Percentiles rank a stretch among this genome's conserved stretches.
These are phyloP conservation scores for Obba rivulosa DNA, from an alignment of 768 basidiomycete species.

Conservation along the genomic window DNA sequence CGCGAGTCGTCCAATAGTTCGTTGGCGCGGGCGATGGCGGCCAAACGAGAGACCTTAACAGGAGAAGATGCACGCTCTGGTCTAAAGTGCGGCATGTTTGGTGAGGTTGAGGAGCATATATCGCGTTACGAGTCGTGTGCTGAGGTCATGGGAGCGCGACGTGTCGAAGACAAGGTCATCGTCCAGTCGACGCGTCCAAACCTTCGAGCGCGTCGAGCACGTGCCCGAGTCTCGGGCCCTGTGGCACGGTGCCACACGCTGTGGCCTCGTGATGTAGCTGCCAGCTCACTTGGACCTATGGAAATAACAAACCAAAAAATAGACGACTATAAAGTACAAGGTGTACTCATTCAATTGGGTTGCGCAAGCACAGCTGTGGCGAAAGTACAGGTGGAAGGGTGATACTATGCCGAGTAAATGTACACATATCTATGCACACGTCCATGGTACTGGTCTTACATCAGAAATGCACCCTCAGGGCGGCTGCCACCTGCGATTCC, in stretches of 20 bases:
- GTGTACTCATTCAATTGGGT: no score
- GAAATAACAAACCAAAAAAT: no score
- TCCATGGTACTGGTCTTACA: no score
- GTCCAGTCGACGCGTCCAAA: background rate
- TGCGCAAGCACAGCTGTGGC: no score
- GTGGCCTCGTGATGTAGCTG: no score
- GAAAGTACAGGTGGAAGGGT: no score
- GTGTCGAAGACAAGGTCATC: no score
- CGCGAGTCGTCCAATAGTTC: constrained; percentile 18
- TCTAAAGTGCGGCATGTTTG: constrained; percentile 26
- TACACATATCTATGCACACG: no score
- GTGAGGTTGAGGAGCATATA: background rate
- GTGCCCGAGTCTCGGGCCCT: background rate
- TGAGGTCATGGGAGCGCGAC: background rate
- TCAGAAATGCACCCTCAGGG: constrained; percentile 64
- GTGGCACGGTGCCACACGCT: no score
- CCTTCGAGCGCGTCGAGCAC: constrained; percentile 1
- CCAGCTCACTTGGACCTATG: no score
- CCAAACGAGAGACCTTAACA: constrained; percentile 11
- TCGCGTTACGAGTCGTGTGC: background rate
- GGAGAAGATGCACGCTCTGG: constrained; percentile 31
- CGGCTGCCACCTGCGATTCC: constrained; percentile 56
- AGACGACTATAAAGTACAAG: no score
- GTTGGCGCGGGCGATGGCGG: constrained; percentile 8
- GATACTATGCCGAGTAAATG: no score